phyloP scores from a whole-genome alignment of 75 land plant genomes.

The Pseudotsuga menziesii region DNA sequence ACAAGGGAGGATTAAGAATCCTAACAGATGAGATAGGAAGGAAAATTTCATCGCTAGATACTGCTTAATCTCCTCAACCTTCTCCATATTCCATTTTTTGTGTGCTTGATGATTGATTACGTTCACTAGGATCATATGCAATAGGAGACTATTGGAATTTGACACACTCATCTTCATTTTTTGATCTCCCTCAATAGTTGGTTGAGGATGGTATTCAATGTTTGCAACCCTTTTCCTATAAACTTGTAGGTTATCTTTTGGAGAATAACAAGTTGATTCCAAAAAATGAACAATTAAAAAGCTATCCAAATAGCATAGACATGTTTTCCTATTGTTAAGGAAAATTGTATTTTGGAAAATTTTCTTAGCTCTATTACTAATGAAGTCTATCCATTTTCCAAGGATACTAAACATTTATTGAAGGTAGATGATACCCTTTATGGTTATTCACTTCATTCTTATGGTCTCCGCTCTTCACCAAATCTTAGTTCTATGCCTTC shows the following conservation, averaged over 20 bases:
- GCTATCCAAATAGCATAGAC: not conserved
- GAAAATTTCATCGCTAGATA: not conserved
- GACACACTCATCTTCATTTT: not conserved
- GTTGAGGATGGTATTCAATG: not conserved
- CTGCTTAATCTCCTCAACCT: not conserved
- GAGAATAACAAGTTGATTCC: not conserved
- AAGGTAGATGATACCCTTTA: not conserved
- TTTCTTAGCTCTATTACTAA: not conserved
- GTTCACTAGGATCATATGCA: not conserved
- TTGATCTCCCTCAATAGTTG: not conserved
- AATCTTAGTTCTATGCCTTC: not conserved
- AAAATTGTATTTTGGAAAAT: not conserved
- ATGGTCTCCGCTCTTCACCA: not conserved
- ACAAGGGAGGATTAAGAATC: too few species aligned
- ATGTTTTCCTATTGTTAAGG: not conserved
- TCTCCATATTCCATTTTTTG: not conserved
- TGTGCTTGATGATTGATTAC: not conserved
- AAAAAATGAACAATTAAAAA: not conserved
- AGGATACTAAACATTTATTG: not conserved
- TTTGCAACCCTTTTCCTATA: not conserved
- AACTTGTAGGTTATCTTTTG: not conserved
- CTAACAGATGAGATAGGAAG: slow-evolving; percentile 3
- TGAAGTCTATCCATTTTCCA: not conserved
- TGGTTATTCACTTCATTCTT: not conserved
- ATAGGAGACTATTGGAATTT: not conserved